Conservation (phyloP, 805 yeast genomes). For the Tetrapisispora pingtungensis region DNA sequence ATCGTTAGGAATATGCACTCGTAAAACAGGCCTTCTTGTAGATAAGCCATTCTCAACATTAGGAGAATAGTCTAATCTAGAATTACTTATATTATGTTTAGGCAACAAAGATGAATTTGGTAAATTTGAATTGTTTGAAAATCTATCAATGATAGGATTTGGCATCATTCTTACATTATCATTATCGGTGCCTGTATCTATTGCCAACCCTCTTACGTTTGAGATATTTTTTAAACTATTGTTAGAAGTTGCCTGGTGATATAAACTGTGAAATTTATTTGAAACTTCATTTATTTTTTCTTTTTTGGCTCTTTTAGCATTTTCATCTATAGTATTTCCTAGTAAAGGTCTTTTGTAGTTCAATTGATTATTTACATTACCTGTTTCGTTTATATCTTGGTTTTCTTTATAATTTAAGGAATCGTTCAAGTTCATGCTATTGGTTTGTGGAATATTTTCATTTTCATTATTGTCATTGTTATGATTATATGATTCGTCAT, state of each 20-base stretch:
- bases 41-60: neutral
- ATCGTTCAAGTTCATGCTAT: conserved; percentile 4
- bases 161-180: conserved; percentile 1
- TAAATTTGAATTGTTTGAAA: neutral
- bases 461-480: conserved; percentile 1
- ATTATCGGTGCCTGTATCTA: conserved; percentile 1
- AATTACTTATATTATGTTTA: conserved; percentile 1
- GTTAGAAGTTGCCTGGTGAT: neutral
- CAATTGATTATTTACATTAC: too few species aligned
- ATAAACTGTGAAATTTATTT: conserved; percentile 3
- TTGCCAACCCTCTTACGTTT: neutral
- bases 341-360: neutral
- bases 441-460: conserved; percentile 5
- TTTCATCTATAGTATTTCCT: conserved; percentile 4
- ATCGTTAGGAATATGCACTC: conserved; percentile 51
- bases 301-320: neutral
- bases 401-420: neutral
- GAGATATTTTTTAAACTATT: neutral
- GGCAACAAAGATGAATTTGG: neutral
- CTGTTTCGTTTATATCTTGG: neutral
- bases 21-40: conserved; percentile 43
- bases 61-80: neutral
- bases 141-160: neutral
- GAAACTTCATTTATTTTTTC: neutral
- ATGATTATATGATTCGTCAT: neutral